Conservation (phyloP, 768 basidiomycete genomes). For the Strobilomyces echinocephalus region DNA sequence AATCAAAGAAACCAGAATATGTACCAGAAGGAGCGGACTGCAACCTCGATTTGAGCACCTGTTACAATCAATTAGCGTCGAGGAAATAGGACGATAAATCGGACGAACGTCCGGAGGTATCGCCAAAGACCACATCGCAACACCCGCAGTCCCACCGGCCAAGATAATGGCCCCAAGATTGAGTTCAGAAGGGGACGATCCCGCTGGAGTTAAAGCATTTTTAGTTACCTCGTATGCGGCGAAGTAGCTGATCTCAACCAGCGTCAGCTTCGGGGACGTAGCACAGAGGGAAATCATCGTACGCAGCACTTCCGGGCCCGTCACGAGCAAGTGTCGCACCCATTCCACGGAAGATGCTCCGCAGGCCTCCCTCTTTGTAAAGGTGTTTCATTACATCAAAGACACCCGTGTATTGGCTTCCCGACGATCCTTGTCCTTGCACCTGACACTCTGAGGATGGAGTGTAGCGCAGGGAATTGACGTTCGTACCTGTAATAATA, state of each 20-base stretch:
- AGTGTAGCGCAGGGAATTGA: background rate
- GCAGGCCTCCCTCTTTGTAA: conserved; percentile 89
- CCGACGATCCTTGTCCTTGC: conserved; percentile 77
- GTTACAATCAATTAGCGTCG: conserved; percentile 10
- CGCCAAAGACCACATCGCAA: conserved; percentile 97
- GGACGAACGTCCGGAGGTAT: conserved; percentile 90
- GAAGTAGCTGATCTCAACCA: conserved; percentile 65
- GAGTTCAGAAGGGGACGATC: conserved; percentile 73
- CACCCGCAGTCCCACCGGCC: conserved; percentile 91
- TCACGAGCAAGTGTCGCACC: conserved; percentile 92
- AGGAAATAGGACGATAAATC: background rate
- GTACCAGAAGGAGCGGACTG: conserved; percentile 97
- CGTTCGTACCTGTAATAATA: conserved; percentile 73
- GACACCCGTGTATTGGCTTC: conserved; percentile 82
- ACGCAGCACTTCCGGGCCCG: conserved; percentile 96
- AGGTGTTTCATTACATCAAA: conserved; percentile 85
- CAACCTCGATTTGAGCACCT: conserved; percentile 94
- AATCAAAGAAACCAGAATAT: conserved; percentile 93
- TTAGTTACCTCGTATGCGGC: conserved; percentile 96
- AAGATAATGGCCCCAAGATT: conserved; percentile 83
- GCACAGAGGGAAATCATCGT: conserved; percentile 31
- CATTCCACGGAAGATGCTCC: conserved; percentile 89
- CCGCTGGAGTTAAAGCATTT: conserved; percentile 75
- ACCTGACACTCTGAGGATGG: conserved; percentile 45
- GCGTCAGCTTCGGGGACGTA: conserved; percentile 5